These are phyloP conservation scores for Stenogyne calaminthoides DNA, from an alignment of 305 asterid species.

Conservation along the genomic window DNA sequence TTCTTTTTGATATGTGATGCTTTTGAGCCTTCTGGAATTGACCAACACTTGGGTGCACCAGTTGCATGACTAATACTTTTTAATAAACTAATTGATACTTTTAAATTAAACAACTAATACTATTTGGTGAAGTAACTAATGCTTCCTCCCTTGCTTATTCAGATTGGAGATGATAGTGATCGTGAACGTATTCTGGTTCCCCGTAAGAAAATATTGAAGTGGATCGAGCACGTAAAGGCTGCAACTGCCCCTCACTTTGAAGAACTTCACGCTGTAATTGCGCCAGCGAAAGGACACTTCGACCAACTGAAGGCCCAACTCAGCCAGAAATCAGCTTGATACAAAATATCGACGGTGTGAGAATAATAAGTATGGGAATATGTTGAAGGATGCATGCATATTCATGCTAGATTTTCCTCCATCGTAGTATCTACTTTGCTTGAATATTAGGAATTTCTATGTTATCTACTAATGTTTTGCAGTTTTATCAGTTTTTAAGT, in stretches of 20 bases:
- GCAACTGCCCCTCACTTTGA: constrained; percentile 81
- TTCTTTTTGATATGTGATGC: not conserved
- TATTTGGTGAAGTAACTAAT: no score
- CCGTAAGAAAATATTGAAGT: constrained; percentile 58
- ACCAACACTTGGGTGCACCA: no score
- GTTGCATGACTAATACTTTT: no score
- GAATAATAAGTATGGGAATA: not conserved
- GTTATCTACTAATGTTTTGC: constrained; percentile 5
- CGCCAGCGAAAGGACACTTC: constrained; percentile 45
- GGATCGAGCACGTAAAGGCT: constrained; percentile 72
- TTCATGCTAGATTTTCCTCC: not conserved
- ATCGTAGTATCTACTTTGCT: not conserved
- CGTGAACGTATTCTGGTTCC: constrained; percentile 60
- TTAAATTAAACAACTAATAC: no score
- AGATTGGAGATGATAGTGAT: constrained; percentile 56
- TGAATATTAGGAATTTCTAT: not conserved
- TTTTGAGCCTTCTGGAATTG: not conserved
- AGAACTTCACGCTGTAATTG: constrained; percentile 52
- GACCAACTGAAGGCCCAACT: constrained; percentile 36
- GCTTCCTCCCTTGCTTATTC: constrained; percentile 11
- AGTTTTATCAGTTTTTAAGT: constrained; percentile 9
- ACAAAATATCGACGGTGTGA: constrained; percentile 7
- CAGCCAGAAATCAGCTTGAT: constrained; percentile 27
- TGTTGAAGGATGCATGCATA: constrained; percentile 12
- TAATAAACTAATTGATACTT: no score